A percentile compares a stretch with the other conserved stretches of the same genome.
These are phyloP conservation scores for Suillus ampliporus DNA, from an alignment of 768 basidiomycete genomes.

Conservation along the genomic window DNA sequence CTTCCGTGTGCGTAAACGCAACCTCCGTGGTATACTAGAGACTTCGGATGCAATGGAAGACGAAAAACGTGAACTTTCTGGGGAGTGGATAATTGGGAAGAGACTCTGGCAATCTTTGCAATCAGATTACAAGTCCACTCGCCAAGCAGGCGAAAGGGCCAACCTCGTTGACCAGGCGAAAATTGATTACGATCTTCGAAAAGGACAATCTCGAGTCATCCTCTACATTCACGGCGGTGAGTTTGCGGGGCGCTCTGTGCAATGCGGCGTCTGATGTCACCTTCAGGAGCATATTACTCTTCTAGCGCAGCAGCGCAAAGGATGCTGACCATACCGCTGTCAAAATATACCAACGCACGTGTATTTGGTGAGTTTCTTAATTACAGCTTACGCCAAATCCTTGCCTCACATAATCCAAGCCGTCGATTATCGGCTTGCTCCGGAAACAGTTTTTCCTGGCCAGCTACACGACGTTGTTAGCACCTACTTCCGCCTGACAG, in stretches of 20 bases:
- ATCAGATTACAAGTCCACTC: conserved; percentile 72
- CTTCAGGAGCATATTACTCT: conserved; percentile 86
- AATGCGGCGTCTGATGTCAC: conserved; percentile 11
- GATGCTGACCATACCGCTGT: conserved; percentile 87
- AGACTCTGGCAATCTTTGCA: conserved; percentile 89
- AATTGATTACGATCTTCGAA: conserved; percentile 31
- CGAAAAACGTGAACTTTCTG: conserved; percentile 81
- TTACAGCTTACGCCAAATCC: not conserved
- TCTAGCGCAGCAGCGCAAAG: conserved; percentile 92
- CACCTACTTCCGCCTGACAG: conserved; percentile 84
- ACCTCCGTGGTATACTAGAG: conserved; percentile 80
- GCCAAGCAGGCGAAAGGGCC: conserved; percentile 28
- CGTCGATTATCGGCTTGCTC: conserved; percentile 94
- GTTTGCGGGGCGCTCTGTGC: conserved; percentile 24
- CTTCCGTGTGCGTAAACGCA: conserved; percentile 76
- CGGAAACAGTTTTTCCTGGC: conserved; percentile 93
- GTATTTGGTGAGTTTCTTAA: conserved; percentile 71
- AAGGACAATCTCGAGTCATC: conserved; percentile 78
- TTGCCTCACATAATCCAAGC: conserved; percentile 48
- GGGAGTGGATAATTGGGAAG: conserved; percentile 98
- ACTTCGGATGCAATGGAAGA: conserved; percentile 76
- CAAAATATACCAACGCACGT: conserved; percentile 86
- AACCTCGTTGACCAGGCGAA: conserved; percentile 22
- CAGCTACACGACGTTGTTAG: conserved; percentile 85
- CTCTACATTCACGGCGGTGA: conserved; percentile 92